Base-by-base conservation (phyloP, 2,329 filamentous ascomycete genomes). In the Aspergillus terreus region DNA sequence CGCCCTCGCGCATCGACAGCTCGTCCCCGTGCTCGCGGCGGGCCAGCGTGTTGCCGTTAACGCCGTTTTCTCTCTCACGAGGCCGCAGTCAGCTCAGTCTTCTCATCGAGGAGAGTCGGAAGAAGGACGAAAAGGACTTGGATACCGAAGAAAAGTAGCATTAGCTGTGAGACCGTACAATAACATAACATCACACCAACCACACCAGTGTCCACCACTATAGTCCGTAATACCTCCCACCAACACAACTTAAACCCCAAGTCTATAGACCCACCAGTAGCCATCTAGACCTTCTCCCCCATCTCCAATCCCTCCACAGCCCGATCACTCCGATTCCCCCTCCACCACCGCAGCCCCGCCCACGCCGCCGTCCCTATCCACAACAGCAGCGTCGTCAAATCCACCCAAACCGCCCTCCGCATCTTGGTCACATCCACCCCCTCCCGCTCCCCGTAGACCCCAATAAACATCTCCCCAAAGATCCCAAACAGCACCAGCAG, bases 401-500 rank as follows among this genome's bases (percentile, higher is more conserved):
- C 87, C 43, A 95, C 78, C 88, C 89, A 95, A 14, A 94, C 88
- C 4, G 90, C 88, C 51, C 88, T 81, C 58, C 77, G 74, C 51
- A 92, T 79, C 46, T 59, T 63, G 14, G 44, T 45, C 35, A 49
- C 52, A 52, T 61, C 57, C 27, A 46, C 44, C 21, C 55, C 43
- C 11, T 10, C 47, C 19, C 45, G 12, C 35, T 46, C 15, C 40
- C 50, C 23, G 44, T 57, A 51, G 27, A 54, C 50, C 23, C 82
- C 71, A 65, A 95, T 87, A 76, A 86, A 96, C 78, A 92, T 83
- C 61, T 80, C 84, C 49, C 85, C 91, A 67, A 96, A 96, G 54
- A 94, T 75, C 15, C 90, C 91, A 68, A 95, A 95, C 5, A 94
- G 78, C 2, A 84, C 82, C 53, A 90, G 83, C 86, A 89, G 95